Percentiles rank a stretch among this genome's conserved stretches.
Conservation (phyloP, 306 rosid species). For the Castanopsis chinensis region DNA sequence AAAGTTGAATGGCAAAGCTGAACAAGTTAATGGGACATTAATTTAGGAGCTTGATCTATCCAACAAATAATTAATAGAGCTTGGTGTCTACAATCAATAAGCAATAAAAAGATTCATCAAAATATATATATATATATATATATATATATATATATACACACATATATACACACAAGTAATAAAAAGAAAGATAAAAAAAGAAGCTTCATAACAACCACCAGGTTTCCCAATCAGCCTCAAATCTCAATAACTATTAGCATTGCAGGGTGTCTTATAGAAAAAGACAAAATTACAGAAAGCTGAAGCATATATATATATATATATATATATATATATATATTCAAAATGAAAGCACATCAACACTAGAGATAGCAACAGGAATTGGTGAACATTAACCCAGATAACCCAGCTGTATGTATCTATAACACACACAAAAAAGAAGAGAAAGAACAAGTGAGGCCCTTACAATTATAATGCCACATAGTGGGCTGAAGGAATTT, state of each 20-base stretch:
- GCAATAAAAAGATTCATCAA: neutral
- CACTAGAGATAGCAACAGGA: neutral
- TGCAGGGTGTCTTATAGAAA: neutral
- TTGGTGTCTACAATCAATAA: too few relatives aligned
- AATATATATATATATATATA: neutral
- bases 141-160: neutral
- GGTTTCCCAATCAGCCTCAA: neutral
- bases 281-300: neutral
- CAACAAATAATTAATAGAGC: too few relatives aligned
- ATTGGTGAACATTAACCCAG: neutral
- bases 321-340: neutral
- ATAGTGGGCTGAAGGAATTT: too few relatives aligned
- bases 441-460: neutral
- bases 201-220: neutral
- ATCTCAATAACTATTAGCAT: neutral
- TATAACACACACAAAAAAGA: neutral
- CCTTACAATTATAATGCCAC: neutral
- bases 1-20: neutral
- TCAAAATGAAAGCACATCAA: neutral
- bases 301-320: neutral
- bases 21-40: neutral
- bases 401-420: neutral
- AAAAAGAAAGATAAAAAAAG: neutral
- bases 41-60: neutral
- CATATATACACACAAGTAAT: neutral